Conservation (phyloP, 2,329 filamentous ascomycete genomes). For the Botrytis sinoallii region DNA sequence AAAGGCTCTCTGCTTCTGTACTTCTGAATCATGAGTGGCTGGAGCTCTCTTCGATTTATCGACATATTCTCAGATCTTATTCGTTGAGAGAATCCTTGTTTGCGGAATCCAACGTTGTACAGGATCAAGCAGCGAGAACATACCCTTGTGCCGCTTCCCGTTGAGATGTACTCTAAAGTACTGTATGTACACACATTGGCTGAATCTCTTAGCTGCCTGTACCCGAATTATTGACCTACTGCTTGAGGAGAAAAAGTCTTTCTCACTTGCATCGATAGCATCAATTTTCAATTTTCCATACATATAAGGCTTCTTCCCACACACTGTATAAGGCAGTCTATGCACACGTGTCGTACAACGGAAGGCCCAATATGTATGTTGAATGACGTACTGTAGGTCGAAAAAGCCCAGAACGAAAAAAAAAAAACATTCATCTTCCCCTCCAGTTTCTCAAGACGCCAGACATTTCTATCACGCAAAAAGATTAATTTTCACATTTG, state of each 20-base stretch:
- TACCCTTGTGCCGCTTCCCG: conserved; percentile 10
- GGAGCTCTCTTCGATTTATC: background rate
- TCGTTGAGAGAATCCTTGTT: background rate
- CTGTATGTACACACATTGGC: conserved; percentile 4
- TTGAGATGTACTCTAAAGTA: conserved; percentile 8
- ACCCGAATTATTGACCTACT: background rate
- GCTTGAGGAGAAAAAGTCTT: background rate
- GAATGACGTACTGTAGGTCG: conserved; percentile 11
- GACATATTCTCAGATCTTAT: background rate
- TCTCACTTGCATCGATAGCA: conserved; percentile 15
- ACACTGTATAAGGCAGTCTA: conserved; percentile 12
- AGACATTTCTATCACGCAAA: background rate
- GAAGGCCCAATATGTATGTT: conserved; percentile 19
- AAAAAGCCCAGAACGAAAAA: background rate
- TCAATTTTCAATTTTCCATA: conserved; percentile 14
- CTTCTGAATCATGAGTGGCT: conserved; percentile 12
- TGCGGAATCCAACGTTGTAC: background rate
- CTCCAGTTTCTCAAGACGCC: conserved; percentile 5
- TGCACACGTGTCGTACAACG: conserved; percentile 21
- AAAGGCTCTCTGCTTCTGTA: background rate
- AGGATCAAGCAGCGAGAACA: conserved; percentile 16
- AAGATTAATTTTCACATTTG: background rate
- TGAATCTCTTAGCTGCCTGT: background rate
- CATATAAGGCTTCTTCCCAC: conserved; percentile 16
- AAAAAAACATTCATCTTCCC: background rate